phyloP scores from a whole-genome alignment of 352 stramenopile genomes.

The Phytophthora citrophthora region DNA sequence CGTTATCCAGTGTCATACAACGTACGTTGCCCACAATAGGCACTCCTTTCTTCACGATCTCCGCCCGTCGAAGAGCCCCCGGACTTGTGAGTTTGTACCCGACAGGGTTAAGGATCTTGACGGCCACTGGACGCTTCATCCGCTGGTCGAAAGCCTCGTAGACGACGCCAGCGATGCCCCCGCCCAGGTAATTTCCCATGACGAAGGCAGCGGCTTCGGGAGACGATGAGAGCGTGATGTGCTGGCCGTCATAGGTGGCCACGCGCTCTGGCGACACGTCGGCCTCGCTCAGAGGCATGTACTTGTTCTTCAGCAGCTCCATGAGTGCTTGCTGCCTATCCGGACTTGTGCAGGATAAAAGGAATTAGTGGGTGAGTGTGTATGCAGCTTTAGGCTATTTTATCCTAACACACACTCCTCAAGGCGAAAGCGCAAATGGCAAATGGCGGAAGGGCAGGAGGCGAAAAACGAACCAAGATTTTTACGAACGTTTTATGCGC shows the following conservation, averaged over 20 bases:
- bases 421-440: slow-evolving; percentile 34
- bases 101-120: slow-evolving; percentile 98
- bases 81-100: slow-evolving; percentile 92
- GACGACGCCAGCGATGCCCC: slow-evolving; percentile 92
- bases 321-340: slow-evolving; percentile 9
- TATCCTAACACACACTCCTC: background rate
- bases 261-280: slow-evolving; percentile 82
- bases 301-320: slow-evolving; percentile 78
- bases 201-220: slow-evolving; percentile 51
- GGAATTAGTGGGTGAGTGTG: background rate
- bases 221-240: slow-evolving; percentile 55
- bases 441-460: slow-evolving; percentile 24
- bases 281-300: slow-evolving; percentile 87
- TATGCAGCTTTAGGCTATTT: slow-evolving; percentile 9
- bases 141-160: slow-evolving; percentile 91
- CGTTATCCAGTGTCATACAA: slow-evolving; percentile 77
- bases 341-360: background rate
- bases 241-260: slow-evolving; percentile 79
- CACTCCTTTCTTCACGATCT: slow-evolving; percentile 85
- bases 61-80: slow-evolving; percentile 74
- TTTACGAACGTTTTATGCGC: slow-evolving; percentile 21
- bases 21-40: slow-evolving; percentile 57
- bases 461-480: slow-evolving; percentile 33
- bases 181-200: slow-evolving; percentile 93
- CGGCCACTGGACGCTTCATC: slow-evolving; percentile 86